Percentiles rank a stretch among this genome's conserved stretches.
Conservation (phyloP, 306 rosid genomes). For the Vigna trinervia region DNA sequence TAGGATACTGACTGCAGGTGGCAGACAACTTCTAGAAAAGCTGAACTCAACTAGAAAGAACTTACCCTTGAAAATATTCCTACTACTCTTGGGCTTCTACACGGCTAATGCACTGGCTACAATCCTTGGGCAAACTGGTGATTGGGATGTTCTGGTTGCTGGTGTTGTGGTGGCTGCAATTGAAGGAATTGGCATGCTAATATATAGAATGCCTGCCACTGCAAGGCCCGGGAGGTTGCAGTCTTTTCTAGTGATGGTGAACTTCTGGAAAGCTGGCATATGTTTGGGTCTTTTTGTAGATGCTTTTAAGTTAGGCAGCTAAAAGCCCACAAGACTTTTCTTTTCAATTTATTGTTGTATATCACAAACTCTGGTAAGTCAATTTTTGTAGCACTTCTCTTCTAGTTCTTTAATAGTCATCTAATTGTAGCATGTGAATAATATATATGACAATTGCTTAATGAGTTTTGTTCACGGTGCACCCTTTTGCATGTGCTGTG, state of each 20-base stretch:
- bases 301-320: constrained; percentile 96
- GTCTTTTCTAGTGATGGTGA: constrained; percentile 74
- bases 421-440: constrained; percentile 38
- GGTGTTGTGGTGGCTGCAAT: constrained; percentile 94
- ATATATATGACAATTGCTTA: constrained; percentile 26
- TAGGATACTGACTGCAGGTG: constrained; percentile 83
- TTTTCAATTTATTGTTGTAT: constrained; percentile 12
- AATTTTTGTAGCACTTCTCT: constrained; percentile 1
- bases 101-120: constrained; percentile 97
- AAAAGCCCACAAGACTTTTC: constrained; percentile 26
- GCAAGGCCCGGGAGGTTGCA: constrained; percentile 67
- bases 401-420: constrained; percentile 31
- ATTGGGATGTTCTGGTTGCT: constrained; percentile 98
- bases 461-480: constrained; percentile 5
- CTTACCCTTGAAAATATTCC: constrained; percentile 84
- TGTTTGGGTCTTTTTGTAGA: constrained; percentile 97
- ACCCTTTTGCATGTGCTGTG: constrained; percentile 16
- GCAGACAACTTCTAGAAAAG: constrained; percentile 82
- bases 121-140: constrained; percentile 97
- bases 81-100: constrained; percentile 96
- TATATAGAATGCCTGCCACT: constrained; percentile 74
- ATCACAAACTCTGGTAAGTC: constrained; percentile 38
- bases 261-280: constrained; percentile 98
- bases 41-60: constrained; percentile 85
- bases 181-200: constrained; percentile 93